Conservation (phyloP, 805 yeast species). For the Pichia ethanolica region DNA sequence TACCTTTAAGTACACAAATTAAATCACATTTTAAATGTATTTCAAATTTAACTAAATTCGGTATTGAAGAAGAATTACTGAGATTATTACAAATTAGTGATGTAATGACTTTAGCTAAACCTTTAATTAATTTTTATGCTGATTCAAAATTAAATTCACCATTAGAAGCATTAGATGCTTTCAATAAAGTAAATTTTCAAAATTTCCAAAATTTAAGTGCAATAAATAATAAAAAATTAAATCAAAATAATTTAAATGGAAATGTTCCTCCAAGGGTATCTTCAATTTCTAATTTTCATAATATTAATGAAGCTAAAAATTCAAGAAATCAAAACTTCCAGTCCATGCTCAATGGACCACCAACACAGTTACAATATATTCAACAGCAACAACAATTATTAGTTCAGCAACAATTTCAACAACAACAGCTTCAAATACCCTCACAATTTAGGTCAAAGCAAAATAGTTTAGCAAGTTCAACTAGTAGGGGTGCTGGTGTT, state of each 20-base stretch:
- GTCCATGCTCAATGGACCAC: too few species aligned
- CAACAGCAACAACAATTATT: too few species aligned
- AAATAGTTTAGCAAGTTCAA: too few species aligned
- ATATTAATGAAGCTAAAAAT: too few species aligned
- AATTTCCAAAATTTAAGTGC: slow-evolving; percentile 10
- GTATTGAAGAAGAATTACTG: slow-evolving; percentile 59
- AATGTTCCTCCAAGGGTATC: too few species aligned
- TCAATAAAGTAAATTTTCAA: slow-evolving; percentile 25
- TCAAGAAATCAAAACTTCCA: too few species aligned
- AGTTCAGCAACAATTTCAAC: too few species aligned
- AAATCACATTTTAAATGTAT: slow-evolving; percentile 12
- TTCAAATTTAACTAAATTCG: slow-evolving; percentile 45
- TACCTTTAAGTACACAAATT: not conserved
- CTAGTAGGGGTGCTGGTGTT: too few species aligned
- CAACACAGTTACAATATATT: too few species aligned
- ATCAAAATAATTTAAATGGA: not conserved
- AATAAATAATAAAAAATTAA: not conserved
- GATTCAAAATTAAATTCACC: slow-evolving; percentile 43
- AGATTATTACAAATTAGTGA: slow-evolving; percentile 69
- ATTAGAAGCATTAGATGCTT: slow-evolving; percentile 47
- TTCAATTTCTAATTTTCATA: too few species aligned
- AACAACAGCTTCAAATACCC: too few species aligned
- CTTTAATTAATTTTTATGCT: slow-evolving; percentile 44
- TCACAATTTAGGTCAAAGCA: too few species aligned
- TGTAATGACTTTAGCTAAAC: slow-evolving; percentile 64